Percentiles rank a stretch among this genome's conserved stretches.
Evolutionary conservation across 2,329 filamentous ascomycete genomes (phyloP).

Genomic region (Diaporthe aspalathi): DNA sequence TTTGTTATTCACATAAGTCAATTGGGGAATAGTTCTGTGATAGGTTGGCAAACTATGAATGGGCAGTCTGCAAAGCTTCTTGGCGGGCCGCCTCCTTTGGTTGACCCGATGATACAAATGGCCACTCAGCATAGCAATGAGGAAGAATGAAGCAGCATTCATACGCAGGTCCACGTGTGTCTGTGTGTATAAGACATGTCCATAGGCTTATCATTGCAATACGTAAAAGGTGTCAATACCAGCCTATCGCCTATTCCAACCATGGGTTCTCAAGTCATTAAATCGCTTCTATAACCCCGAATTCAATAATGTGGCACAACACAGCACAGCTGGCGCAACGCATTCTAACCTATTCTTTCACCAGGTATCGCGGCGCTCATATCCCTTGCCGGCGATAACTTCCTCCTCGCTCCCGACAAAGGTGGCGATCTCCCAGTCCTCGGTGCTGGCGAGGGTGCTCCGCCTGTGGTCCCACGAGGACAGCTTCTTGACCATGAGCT

Average conservation of each 20-base stretch:
- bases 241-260: conserved; percentile 12
- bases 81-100: no score
- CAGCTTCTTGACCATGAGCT: conserved; percentile 39
- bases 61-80: neutral
- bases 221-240: conserved; percentile 11
- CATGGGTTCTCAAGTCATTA: neutral
- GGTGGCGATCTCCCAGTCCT: conserved; percentile 37
- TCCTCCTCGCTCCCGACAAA: conserved; percentile 37
- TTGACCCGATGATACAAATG: no score
- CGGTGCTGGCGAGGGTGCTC: conserved; percentile 1
- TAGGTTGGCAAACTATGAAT: neutral
- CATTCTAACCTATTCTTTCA: conserved; percentile 22
- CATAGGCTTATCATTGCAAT: conserved; percentile 25
- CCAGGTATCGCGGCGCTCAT: conserved; percentile 17
- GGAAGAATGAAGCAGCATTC: neutral
- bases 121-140: neutral
- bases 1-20: neutral
- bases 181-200: no score
- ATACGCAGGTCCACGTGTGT: neutral
- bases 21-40: no score
- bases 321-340: conserved; percentile 38
- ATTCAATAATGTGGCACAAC: neutral
- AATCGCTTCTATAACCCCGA: neutral
- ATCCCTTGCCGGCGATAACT: conserved; percentile 35
- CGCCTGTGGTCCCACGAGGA: conserved; percentile 40